These are phyloP conservation scores for Scheffersomyces titani DNA, from an alignment of 1,139 yeast species.

Conservation along the genomic window DNA sequence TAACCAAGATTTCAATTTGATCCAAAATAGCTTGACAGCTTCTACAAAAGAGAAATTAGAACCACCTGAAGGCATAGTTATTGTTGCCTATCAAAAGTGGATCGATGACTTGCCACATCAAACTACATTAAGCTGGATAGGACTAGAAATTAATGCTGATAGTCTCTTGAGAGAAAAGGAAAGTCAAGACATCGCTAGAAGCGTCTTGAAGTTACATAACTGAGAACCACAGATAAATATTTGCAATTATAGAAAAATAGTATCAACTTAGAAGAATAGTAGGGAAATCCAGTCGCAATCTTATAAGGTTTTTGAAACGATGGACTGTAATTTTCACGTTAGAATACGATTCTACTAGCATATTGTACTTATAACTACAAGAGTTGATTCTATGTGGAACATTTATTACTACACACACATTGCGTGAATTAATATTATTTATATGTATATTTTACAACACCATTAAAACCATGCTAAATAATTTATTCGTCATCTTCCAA, in stretches of 20 bases:
- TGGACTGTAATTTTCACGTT: not conserved
- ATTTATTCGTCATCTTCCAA: conserved; percentile 80
- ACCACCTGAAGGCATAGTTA: conserved; percentile 50
- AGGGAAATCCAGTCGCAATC: not conserved
- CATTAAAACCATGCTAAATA: conserved; percentile 14
- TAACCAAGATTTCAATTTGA: conserved; percentile 29
- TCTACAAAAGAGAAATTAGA: conserved; percentile 18
- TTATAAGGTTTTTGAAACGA: not conserved
- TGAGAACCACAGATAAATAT: too few relatives aligned
- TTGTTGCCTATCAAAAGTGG: conserved; percentile 51
- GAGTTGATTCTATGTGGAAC: not conserved
- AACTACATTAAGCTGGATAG: conserved; percentile 67
- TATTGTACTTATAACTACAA: not conserved
- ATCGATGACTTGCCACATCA: conserved; percentile 53
- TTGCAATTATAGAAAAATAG: too few relatives aligned
- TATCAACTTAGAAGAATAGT: too few relatives aligned
- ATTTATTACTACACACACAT: not conserved
- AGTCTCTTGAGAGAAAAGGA: conserved; percentile 18
- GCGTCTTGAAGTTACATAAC: conserved; percentile 5
- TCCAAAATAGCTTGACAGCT: conserved; percentile 26
- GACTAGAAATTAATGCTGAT: conserved; percentile 49
- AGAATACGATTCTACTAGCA: not conserved
- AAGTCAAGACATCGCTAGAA: conserved; percentile 17
- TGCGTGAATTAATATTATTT: not conserved
- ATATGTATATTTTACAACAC: conserved; percentile 4